Evolutionary conservation across 1,284 basidiomycete genomes (phyloP).

Genomic region (Cryptococcus maquisensis): DNA sequence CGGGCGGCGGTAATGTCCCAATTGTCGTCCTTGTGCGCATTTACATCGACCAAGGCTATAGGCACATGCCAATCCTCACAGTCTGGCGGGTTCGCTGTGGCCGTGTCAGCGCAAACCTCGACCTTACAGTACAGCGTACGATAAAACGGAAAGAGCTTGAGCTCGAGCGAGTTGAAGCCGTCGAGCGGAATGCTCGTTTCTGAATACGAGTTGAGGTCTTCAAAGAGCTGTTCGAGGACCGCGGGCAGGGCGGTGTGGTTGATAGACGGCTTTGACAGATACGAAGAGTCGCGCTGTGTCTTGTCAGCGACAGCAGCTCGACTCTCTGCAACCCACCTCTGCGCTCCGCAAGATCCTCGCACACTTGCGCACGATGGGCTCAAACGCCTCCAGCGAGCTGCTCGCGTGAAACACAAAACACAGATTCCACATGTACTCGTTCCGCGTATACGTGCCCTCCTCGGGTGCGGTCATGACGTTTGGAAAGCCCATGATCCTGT

Average conservation of each 20-base stretch:
- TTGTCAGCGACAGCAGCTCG: background rate
- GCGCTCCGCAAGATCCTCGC: conserved; percentile 79
- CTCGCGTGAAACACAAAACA: conserved; percentile 90
- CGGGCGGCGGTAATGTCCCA: conserved; percentile 94
- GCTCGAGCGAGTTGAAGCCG: conserved; percentile 81
- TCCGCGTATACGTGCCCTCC: conserved; percentile 64
- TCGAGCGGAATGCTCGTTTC: conserved; percentile 88
- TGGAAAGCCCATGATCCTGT: conserved; percentile 84
- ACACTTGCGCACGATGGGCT: conserved; percentile 91
- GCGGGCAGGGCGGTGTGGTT: conserved; percentile 66
- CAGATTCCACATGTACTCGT: conserved; percentile 91
- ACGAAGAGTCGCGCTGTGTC: conserved; percentile 75
- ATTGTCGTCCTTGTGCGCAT: conserved; percentile 74
- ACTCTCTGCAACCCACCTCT: conserved; percentile 58
- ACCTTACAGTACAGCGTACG: conserved; percentile 41
- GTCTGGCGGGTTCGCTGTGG: conserved; percentile 70
- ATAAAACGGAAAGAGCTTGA: conserved; percentile 95
- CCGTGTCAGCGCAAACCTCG: background rate
- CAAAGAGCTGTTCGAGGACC: conserved; percentile 93
- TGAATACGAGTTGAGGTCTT: conserved; percentile 94
- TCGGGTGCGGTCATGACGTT: conserved; percentile 58
- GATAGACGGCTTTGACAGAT: conserved; percentile 71
- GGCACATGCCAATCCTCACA: conserved; percentile 96
- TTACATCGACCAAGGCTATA: conserved; percentile 77
- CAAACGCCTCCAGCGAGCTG: conserved; percentile 89